Base-by-base conservation (phyloP, 768 basidiomycete species). In the Tylopilus sp. region DNA sequence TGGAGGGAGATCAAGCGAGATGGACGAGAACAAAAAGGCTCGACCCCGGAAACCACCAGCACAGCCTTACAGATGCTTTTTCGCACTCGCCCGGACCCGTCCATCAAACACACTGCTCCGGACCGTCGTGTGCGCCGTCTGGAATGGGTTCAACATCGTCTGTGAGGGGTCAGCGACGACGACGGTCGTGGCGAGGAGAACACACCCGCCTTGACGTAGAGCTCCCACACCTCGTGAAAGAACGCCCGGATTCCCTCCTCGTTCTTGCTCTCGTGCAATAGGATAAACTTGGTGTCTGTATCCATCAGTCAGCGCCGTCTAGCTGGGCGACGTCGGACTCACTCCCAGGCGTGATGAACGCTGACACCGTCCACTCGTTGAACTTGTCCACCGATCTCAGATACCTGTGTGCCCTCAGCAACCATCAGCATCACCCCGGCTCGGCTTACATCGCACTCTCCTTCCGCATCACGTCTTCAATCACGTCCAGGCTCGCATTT, bases 331-430 rank as follows among this genome's bases (percentile, higher is more conserved):
- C 22, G 12, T 4, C 28, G 17, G 30, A 52, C 93, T 75, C 71
- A 98, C 95, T 97, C 55, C 88, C 91, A 1, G 95, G 86, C 0
- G 97, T 98, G 18, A 98, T 76, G 72, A 98, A 98, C 26, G 91
- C 93, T 15, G 97, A 98, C 18, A 98, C 85, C 3, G 85, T 95
- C 97, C 97, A 99, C 67, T 98, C 97, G 64, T 98, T 98, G 73
- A 98, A 97, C 73, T 88, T 91, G 78, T 99, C 97, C 52, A 98
- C 85, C 17, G 85, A 82, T 66, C 95, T 95, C 50, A 98, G 77
- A 70, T 98, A 98, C 88, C 97, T 98, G 64, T 36, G 31, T 17
- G 15, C 51, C 41, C 48, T 66, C 51, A 61, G 61, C 31, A 21
- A 40, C 18, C n/a, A 21, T 35, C 39, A 36, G 49, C 50, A 53